A percentile compares a stretch with the other conserved stretches of the same genome.
phyloP scores from a whole-genome alignment of 2,329 filamentous ascomycete genomes.

The Diaporthe sp. region DNA sequence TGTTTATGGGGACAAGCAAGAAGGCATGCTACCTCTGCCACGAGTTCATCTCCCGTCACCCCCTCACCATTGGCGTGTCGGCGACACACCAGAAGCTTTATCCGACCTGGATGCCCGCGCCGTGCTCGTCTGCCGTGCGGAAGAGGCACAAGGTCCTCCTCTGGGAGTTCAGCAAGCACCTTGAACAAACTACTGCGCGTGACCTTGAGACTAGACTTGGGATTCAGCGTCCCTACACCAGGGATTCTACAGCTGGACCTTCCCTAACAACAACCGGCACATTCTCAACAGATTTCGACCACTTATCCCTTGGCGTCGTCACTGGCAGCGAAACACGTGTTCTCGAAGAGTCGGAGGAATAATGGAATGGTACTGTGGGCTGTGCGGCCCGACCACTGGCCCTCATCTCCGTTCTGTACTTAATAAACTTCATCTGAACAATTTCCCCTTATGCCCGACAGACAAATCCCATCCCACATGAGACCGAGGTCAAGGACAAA shows the following conservation, averaged over 20 bases:
- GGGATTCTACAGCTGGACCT: conserved; percentile 43
- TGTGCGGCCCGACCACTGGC: too few species aligned
- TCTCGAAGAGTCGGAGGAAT: background rate
- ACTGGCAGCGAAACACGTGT: background rate
- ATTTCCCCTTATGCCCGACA: background rate
- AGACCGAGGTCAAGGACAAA: background rate
- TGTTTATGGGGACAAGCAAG: conserved; percentile 50
- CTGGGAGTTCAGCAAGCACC: conserved; percentile 40
- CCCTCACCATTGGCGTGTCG: conserved; percentile 44
- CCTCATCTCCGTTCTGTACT: too few species aligned
- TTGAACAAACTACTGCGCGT: conserved; percentile 33
- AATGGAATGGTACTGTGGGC: too few species aligned
- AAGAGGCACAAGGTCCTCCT: conserved; percentile 38
- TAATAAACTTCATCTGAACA: background rate
- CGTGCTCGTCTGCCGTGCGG: conserved; percentile 30
- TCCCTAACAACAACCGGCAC: conserved; percentile 37
- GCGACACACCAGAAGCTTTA: conserved; percentile 51
- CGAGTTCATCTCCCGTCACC: conserved; percentile 44
- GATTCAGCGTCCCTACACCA: conserved; percentile 33
- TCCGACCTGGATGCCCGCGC: conserved; percentile 48
- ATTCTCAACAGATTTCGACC: background rate
- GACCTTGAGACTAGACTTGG: conserved; percentile 42
- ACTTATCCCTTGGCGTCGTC: background rate
- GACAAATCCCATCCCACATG: background rate
- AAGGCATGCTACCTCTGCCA: conserved; percentile 50